Evolutionary conservation across 192 early-diverging fungal genomes (phyloP).

Genomic region (Geranomyces variabilis): DNA sequence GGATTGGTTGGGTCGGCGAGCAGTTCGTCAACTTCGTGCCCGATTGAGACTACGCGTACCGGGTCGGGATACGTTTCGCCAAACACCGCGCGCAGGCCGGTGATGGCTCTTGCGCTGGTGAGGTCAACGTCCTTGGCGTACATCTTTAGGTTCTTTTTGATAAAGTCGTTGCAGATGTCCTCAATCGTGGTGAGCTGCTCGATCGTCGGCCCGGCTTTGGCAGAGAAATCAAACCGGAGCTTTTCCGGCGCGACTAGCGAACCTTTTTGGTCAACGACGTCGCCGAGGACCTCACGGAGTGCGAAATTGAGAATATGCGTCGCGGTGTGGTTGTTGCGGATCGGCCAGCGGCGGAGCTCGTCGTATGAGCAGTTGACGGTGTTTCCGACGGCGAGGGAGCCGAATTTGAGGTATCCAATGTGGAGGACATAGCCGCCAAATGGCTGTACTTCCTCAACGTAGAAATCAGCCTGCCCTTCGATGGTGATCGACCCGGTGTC

Average conservation of each 20-base stretch:
- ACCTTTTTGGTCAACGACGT: conserved; percentile 87
- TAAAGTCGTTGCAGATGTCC: conserved; percentile 74
- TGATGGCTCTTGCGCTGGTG: conserved; percentile 77
- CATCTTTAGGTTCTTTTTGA: conserved; percentile 73
- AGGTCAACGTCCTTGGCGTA: conserved; percentile 88
- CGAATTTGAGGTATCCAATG: conserved; percentile 92
- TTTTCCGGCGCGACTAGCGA: conserved; percentile 95
- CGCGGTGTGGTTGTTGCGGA: conserved; percentile 95
- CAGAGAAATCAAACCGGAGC: conserved; percentile 94
- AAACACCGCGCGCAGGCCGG: conserved; percentile 95
- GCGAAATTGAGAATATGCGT: conserved; percentile 97
- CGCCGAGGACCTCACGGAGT: conserved; percentile 82
- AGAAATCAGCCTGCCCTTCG: conserved; percentile 86
- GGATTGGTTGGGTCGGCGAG: conserved; percentile 75
- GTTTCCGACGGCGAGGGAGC: conserved; percentile 70
- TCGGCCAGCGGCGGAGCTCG: conserved; percentile 82
- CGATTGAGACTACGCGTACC: conserved; percentile 94
- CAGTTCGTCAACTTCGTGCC: conserved; percentile 84
- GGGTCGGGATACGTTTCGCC: conserved; percentile 98
- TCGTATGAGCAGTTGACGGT: conserved; percentile 82
- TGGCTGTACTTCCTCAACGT: conserved; percentile 89
- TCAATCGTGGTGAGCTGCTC: conserved; percentile 77
- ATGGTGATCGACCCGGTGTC: conserved; percentile 86
- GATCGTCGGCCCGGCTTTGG: conserved; percentile 63
- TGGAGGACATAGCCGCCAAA: conserved; percentile 97